phyloP scores from a whole-genome alignment of 768 basidiomycete genomes.

The Rhodotorula babjevae region DNA sequence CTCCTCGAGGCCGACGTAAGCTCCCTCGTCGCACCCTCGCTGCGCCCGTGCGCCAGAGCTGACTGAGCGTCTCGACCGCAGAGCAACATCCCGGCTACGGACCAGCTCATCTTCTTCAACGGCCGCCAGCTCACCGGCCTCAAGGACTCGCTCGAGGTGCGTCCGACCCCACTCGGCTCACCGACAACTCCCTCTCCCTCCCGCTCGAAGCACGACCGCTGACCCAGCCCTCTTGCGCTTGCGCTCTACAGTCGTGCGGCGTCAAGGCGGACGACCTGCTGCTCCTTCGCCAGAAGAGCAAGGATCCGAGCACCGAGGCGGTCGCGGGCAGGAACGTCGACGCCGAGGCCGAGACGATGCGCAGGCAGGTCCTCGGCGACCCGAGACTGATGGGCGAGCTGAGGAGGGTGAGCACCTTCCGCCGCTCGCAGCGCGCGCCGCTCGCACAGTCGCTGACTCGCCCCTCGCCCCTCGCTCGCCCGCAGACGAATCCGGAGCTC shows the following conservation, averaged over 20 bases:
- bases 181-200: neutral
- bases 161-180: neutral
- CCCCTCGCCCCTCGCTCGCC: neutral
- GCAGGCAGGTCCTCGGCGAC: slow-evolving; percentile 78
- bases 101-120: slow-evolving; percentile 68
- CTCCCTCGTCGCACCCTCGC: slow-evolving; percentile 1
- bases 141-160: slow-evolving; percentile 61
- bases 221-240: neutral
- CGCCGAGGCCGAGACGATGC: slow-evolving; percentile 84
- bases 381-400: slow-evolving; percentile 72
- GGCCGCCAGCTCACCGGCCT: slow-evolving; percentile 63
- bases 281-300: slow-evolving; percentile 58
- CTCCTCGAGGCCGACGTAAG: slow-evolving; percentile 90
- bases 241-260: slow-evolving; percentile 51
- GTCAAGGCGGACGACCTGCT: slow-evolving; percentile 65
- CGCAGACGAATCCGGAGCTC: slow-evolving; percentile 76
- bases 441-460: neutral
- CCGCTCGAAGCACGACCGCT: too few relatives aligned
- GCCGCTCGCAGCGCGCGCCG: too few relatives aligned
- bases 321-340: slow-evolving; percentile 59
- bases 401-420: slow-evolving; percentile 52
- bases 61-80: slow-evolving; percentile 42
- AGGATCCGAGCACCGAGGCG: slow-evolving; percentile 41
- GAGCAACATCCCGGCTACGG: slow-evolving; percentile 67
- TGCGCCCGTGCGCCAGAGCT: too few relatives aligned